Conservation (phyloP, 164 flowering plant genomes). For the Brasenia schreberi region DNA sequence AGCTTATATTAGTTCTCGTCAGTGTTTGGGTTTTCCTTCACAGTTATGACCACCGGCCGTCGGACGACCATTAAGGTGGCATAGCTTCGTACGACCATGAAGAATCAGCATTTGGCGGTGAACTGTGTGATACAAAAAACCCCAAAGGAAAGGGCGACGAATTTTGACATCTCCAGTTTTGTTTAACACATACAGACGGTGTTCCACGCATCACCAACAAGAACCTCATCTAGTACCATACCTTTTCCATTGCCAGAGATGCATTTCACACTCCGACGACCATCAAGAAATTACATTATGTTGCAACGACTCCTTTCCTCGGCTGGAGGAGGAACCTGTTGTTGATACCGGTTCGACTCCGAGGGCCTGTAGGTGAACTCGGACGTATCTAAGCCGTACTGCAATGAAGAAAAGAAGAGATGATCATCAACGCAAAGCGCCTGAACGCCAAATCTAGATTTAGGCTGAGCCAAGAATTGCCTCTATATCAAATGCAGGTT, state of each 20-base stretch:
- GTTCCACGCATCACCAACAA: too few relatives aligned
- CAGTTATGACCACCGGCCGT: too few relatives aligned
- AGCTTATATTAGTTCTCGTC: too few relatives aligned
- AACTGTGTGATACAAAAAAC: too few relatives aligned
- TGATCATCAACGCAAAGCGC: not conserved
- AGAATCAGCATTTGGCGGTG: too few relatives aligned
- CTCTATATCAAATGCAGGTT: not conserved
- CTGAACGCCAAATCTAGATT: not conserved
- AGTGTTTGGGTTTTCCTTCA: too few relatives aligned
- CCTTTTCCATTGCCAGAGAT: not conserved
- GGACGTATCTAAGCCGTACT: slow-evolving; percentile 80
- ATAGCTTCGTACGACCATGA: too few relatives aligned
- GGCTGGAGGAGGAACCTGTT: slow-evolving; percentile 29
- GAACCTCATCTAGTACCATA: too few relatives aligned
- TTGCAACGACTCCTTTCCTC: slow-evolving; percentile 62
- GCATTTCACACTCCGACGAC: not conserved
- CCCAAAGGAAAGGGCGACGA: too few relatives aligned
- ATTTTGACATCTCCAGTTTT: too few relatives aligned
- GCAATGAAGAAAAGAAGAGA: slow-evolving; percentile 8
- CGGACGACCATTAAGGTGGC: too few relatives aligned
- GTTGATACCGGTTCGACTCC: slow-evolving; percentile 51
- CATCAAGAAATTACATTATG: slow-evolving; percentile 34
- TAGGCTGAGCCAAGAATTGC: not conserved
- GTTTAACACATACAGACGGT: too few relatives aligned
- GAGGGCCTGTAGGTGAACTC: slow-evolving; percentile 81